Evolutionary conservation across 495 filamentous ascomycete species (phyloP), one percentile per base, ranked within the genome.

Genomic region (Friedmanniomyces endolithicus): DNA sequence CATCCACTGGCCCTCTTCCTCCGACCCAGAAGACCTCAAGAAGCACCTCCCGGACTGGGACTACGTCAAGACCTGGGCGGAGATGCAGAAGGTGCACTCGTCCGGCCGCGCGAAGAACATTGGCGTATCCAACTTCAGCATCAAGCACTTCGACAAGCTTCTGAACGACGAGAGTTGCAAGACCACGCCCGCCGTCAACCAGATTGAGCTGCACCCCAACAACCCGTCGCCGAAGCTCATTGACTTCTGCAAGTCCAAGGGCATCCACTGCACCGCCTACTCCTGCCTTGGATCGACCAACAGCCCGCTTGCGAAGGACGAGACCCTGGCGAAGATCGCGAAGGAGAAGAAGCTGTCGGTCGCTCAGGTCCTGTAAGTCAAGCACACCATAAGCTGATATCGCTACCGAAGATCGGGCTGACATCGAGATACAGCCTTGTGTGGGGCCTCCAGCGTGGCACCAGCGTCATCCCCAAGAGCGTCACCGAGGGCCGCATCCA

Each of bases 191-290:
- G 84, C 85, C 11, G 87, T 90, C 59, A 94, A 94, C 77, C 88
- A 95, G 74, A 83, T 94, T 65, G 89, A 95, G 70, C 72, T 90
- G n/a, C 87, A 94, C 71, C 87, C 87, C 35, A 80, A 84, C 70
- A 82, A 83, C 71, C 85, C 82, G 8, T 84, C 80, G 0, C 86
- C 86, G 22, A 88, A 89, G 72, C 77, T 92, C 33, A 74, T 90
- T 27, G 81, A 81, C 37, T 90, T 84, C 63, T 68, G 65, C 66
- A 67, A 68, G 57, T 48, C 61, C 41, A 70, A 71, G 61, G 65
- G 61, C 60, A 71, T 71, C 56, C 69, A 70, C 67, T 59, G 50
- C 55, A 70, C 68, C 20, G 69, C 69, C 20, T 71, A 71, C 55
- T 70, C 67, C 14, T 70, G 67, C 61, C 56, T 71, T 8, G 69